Evolutionary conservation across 2,329 filamentous ascomycete genomes (phyloP).

Genomic region (Pestalotiopsis sp.): DNA sequence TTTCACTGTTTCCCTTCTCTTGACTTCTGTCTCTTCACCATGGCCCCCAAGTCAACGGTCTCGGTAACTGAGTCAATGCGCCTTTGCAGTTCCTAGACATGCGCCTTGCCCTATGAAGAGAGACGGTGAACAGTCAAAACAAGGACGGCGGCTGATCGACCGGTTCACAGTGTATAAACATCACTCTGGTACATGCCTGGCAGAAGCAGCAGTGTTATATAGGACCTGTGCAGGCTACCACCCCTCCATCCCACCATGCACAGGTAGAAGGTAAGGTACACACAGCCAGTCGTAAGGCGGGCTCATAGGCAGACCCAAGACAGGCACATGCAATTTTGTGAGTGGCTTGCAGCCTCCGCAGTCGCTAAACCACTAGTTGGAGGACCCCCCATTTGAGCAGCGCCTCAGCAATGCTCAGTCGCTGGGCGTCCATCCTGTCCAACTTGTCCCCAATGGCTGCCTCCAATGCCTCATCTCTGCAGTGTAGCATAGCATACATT

Average conservation of each 20-base stretch:
- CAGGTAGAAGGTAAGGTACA: background rate
- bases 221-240: background rate
- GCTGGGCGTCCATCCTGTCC: background rate
- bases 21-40: conserved; percentile 23
- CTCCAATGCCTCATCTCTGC: background rate
- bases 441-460: background rate
- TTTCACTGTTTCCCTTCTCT: conserved; percentile 16
- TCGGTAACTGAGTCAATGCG: background rate
- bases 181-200: background rate
- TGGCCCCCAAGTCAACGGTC: conserved; percentile 2
- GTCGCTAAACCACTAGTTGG: background rate
- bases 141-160: background rate
- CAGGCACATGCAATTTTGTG: conserved; percentile 5
- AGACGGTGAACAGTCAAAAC: conserved; percentile 5
- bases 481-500: background rate
- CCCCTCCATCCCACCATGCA: background rate
- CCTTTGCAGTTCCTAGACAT: background rate
- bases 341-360: conserved; percentile 1
- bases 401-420: background rate
- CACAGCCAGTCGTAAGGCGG: background rate
- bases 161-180: background rate
- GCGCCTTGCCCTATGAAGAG: background rate
- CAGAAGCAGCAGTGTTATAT: background rate
- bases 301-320: background rate
- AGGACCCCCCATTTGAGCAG: background rate